A percentile compares a stretch with the other conserved stretches of the same genome.
Conservation (phyloP, 495 filamentous ascomycete genomes). For the Hapsidospora chrysogenum region DNA sequence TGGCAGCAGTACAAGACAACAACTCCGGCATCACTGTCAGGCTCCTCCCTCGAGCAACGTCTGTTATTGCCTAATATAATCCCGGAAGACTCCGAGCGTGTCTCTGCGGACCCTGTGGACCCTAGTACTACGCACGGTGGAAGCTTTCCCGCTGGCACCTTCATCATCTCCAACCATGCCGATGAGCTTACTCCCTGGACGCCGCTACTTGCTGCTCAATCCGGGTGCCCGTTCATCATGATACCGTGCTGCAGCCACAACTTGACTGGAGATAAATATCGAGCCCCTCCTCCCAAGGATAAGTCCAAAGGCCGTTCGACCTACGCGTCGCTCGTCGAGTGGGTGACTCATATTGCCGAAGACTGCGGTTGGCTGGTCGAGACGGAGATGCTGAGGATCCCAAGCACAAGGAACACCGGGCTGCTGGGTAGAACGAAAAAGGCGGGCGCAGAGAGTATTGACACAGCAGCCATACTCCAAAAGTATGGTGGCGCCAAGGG, state of each 20-base stretch:
- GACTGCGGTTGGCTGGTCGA: slow-evolving; percentile 65
- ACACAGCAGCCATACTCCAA: slow-evolving; percentile 16
- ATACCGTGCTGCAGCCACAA: slow-evolving; percentile 93
- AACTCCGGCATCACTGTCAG: slow-evolving; percentile 17
- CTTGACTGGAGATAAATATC: slow-evolving; percentile 54
- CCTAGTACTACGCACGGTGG: no score
- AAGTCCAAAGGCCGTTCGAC: slow-evolving; percentile 34
- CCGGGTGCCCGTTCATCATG: slow-evolving; percentile 62
- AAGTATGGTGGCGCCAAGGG: slow-evolving; percentile 37
- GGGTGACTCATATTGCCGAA: slow-evolving; percentile 45
- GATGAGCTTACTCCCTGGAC: slow-evolving; percentile 96
- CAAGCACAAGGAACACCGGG: slow-evolving; percentile 74
- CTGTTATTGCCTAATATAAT: slow-evolving; percentile 53
- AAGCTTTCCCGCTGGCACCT: slow-evolving; percentile 55
- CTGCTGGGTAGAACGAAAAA: slow-evolving; percentile 45
- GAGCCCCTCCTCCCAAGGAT: slow-evolving; percentile 45
- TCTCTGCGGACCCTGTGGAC: slow-evolving; percentile 20
- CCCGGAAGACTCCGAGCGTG: slow-evolving; percentile 6
- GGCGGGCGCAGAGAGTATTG: slow-evolving; percentile 11
- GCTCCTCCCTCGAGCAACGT: slow-evolving; percentile 42
- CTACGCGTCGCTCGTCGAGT: slow-evolving; percentile 60
- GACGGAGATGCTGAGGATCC: slow-evolving; percentile 67
- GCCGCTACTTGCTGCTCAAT: slow-evolving; percentile 65
- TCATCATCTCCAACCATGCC: slow-evolving; percentile 92
- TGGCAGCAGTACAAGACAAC: slow-evolving; percentile 52